A percentile compares a stretch with the other conserved stretches of the same genome.
These are phyloP conservation scores for Arthrobotrys conoides DNA, from an alignment of 2,329 filamentous ascomycete genomes.

Conservation along the genomic window DNA sequence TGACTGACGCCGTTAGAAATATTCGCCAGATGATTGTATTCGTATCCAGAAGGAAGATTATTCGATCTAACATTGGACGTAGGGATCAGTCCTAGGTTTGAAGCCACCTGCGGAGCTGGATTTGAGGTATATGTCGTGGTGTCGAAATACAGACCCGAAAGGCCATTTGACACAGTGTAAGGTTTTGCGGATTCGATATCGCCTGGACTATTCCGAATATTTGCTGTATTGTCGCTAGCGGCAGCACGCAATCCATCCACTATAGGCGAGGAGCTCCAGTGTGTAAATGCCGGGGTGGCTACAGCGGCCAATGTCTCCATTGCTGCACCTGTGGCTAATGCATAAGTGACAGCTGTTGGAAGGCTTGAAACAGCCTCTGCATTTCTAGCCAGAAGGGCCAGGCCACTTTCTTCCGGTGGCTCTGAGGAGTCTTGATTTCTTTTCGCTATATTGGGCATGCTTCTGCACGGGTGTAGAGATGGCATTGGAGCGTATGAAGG, in stretches of 20 bases:
- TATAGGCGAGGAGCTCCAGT: neutral
- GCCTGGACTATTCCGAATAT: neutral
- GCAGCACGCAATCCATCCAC: conserved; percentile 1
- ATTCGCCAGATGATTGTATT: conserved; percentile 15
- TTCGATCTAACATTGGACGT: conserved; percentile 41
- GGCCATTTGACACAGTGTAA: neutral
- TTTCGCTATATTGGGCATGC: conserved; percentile 29
- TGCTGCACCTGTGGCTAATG: neutral
- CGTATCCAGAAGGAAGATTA: neutral
- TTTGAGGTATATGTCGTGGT: neutral
- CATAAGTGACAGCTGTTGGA: neutral
- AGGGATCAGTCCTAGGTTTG: conserved; percentile 17
- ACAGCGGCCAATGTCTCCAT: conserved; percentile 11
- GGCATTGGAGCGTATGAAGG: neutral
- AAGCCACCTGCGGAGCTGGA: neutral
- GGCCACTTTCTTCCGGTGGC: conserved; percentile 13
- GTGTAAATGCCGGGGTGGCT: neutral
- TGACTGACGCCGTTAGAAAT: conserved; percentile 19
- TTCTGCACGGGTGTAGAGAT: conserved; percentile 26
- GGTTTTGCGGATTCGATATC: neutral
- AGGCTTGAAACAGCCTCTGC: conserved; percentile 13
- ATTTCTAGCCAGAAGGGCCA: conserved; percentile 39
- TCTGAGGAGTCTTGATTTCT: neutral
- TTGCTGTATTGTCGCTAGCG: neutral
- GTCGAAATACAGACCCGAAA: conserved; percentile 16